Percentiles rank a stretch among this genome's conserved stretches.
phyloP scores from a whole-genome alignment of 1,284 basidiomycete genomes.

The Rhodotorula sp. region DNA sequence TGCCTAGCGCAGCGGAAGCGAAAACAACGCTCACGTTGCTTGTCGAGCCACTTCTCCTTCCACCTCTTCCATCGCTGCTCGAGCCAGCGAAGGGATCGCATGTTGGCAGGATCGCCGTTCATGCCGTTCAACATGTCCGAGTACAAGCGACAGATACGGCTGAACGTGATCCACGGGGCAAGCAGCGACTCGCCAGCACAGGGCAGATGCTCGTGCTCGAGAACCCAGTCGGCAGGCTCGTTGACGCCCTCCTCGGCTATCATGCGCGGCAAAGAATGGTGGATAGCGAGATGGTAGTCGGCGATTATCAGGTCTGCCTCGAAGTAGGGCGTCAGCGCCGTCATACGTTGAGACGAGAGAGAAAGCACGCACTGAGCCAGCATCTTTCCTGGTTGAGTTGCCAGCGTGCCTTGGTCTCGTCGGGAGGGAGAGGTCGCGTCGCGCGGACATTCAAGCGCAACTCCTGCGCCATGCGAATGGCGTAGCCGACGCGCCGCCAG shows the following conservation, averaged over 20 bases:
- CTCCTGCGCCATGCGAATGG: slow-evolving; percentile 44
- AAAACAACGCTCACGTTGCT: background rate
- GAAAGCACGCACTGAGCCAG: background rate
- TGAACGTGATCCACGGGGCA: background rate
- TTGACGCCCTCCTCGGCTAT: slow-evolving; percentile 3
- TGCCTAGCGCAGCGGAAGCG: background rate
- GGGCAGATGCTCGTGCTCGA: background rate
- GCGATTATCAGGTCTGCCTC: slow-evolving; percentile 7
- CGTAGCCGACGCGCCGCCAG: slow-evolving; percentile 35
- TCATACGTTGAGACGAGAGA: background rate
- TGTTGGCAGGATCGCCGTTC: background rate
- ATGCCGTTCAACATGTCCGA: background rate
- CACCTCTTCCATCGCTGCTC: slow-evolving; percentile 1
- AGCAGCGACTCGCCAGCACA: background rate
- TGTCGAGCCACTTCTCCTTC: background rate
- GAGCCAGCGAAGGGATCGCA: slow-evolving; percentile 5
- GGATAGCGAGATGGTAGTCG: slow-evolving; percentile 10
- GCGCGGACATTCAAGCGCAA: slow-evolving; percentile 41
- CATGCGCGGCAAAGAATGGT: slow-evolving; percentile 13
- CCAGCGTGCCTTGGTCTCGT: slow-evolving; percentile 39
- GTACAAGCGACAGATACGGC: slow-evolving; percentile 3
- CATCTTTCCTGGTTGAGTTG: slow-evolving; percentile 15
- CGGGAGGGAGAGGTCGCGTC: slow-evolving; percentile 31
- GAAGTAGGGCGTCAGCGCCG: background rate
- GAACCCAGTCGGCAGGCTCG: slow-evolving; percentile 5